phyloP scores from a whole-genome alignment of 2,329 filamentous ascomycete species.

The Cucurbitaria berberidis region DNA sequence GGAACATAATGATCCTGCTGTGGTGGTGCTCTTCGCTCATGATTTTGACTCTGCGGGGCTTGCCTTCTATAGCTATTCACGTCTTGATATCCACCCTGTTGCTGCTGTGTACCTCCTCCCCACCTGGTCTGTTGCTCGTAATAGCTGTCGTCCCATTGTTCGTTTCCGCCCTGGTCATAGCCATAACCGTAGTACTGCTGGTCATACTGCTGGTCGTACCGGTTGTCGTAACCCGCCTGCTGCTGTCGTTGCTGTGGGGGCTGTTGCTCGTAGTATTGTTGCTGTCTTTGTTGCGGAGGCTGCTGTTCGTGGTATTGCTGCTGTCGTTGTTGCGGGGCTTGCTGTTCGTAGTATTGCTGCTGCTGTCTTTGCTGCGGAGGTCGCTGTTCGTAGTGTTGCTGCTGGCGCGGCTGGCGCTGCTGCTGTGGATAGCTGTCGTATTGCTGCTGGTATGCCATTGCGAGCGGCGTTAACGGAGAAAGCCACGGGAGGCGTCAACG shows the following conservation, averaged over 20 bases:
- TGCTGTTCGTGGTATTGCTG: slow-evolving; percentile 46
- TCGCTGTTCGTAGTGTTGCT: slow-evolving; percentile 12
- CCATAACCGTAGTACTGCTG: slow-evolving; percentile 43
- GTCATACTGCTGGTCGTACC: slow-evolving; percentile 38
- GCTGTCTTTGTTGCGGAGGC: no score
- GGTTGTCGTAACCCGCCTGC: slow-evolving; percentile 37
- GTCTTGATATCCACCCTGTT: slow-evolving; percentile 32
- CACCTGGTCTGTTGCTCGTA: slow-evolving; percentile 41
- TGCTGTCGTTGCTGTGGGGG: slow-evolving; percentile 24
- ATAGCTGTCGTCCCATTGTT: slow-evolving; percentile 45
- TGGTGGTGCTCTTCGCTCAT: slow-evolving; percentile 22
- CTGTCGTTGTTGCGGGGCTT: slow-evolving; percentile 24
- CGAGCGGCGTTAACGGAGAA: slow-evolving; percentile 22
- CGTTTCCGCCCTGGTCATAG: slow-evolving; percentile 43
- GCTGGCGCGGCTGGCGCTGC: slow-evolving; percentile 29
- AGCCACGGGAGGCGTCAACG: slow-evolving; percentile 27
- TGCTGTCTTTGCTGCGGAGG: slow-evolving; percentile 24
- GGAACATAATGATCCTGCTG: slow-evolving; percentile 34
- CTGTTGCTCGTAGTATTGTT: not conserved
- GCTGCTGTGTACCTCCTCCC: slow-evolving; percentile 30
- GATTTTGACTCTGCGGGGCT: slow-evolving; percentile 16
- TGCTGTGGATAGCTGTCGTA: slow-evolving; percentile 45
- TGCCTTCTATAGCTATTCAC: slow-evolving; percentile 29
- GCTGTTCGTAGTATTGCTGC: no score
- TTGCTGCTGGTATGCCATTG: slow-evolving; percentile 52